A percentile compares a stretch with the other conserved stretches of the same genome.
Evolutionary conservation across 2,329 filamentous ascomycete genomes (phyloP).

Genomic region (Parafenestella ontariensis): DNA sequence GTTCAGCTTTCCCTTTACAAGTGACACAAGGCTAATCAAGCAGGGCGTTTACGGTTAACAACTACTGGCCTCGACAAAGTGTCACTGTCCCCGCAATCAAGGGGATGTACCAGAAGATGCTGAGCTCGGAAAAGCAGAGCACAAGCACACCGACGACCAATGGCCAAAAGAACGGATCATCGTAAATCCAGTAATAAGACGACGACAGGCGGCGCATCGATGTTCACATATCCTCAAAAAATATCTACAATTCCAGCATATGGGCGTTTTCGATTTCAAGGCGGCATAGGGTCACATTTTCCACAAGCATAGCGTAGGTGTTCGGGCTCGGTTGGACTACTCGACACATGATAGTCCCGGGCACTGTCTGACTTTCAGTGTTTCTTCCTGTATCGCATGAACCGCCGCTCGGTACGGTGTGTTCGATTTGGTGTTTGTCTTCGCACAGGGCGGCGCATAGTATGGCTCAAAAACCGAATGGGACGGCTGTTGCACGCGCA

Average conservation of each 20-base stretch:
- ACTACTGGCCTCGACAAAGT: constrained; percentile 48
- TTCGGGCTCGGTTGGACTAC: constrained; percentile 36
- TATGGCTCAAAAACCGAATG: constrained; percentile 15
- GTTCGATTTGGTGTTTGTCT: constrained; percentile 23
- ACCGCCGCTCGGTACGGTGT: constrained; percentile 10
- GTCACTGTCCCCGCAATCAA: constrained; percentile 43
- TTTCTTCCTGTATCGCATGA: constrained; percentile 29
- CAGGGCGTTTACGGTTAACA: constrained; percentile 46
- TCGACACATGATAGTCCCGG: constrained; percentile 22
- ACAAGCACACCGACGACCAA: constrained; percentile 29
- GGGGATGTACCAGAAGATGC: constrained; percentile 49
- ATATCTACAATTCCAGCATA: constrained; percentile 18
- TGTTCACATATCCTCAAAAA: constrained; percentile 7
- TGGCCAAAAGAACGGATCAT: constrained; percentile 33
- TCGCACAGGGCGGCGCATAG: constrained; percentile 26
- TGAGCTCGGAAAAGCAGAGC: constrained; percentile 39
- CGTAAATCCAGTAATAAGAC: constrained; percentile 3
- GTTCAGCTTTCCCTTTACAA: not conserved
- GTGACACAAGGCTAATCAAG: constrained; percentile 23
- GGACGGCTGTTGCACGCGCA: constrained; percentile 22
- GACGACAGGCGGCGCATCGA: constrained; percentile 3
- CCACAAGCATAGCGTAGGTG: constrained; percentile 47
- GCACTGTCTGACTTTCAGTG: constrained; percentile 18
- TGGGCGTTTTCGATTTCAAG: constrained; percentile 31
- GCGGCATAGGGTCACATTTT: constrained; percentile 28